Evolutionary conservation across 495 filamentous ascomycete genomes (phyloP).

Genomic region (Trichoderma erinaceum): DNA sequence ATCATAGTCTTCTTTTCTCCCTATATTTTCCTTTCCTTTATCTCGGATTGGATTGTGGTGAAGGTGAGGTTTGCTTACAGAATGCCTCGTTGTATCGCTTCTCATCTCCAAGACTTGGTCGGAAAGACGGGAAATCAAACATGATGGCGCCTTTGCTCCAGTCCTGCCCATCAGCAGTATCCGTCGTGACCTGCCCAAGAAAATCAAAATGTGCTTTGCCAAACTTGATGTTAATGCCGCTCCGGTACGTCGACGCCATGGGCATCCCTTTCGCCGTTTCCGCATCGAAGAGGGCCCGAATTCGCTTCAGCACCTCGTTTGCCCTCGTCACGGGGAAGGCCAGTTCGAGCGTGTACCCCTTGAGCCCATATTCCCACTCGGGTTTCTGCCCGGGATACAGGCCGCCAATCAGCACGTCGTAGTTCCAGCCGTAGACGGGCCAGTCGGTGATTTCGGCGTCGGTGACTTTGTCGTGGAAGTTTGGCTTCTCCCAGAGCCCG

Average conservation of each 20-base stretch:
- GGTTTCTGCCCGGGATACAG: constrained; percentile 42
- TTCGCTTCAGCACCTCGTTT: constrained; percentile 42
- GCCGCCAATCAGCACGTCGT: constrained; percentile 46
- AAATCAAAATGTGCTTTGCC: constrained; percentile 43
- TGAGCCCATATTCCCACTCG: constrained; percentile 44
- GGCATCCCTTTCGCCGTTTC: constrained; percentile 34
- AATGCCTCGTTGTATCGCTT: constrained; percentile 45
- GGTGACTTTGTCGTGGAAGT: constrained; percentile 46
- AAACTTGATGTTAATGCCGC: constrained; percentile 50
- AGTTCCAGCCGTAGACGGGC: constrained; percentile 48
- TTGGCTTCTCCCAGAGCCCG: constrained; percentile 38
- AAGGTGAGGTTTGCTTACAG: constrained; percentile 29
- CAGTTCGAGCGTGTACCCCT: constrained; percentile 42
- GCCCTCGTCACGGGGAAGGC: constrained; percentile 43
- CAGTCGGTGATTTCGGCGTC: constrained; percentile 33
- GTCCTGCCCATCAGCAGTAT: constrained; percentile 38
- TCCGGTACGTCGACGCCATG: constrained; percentile 46
- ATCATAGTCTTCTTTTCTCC: not conserved
- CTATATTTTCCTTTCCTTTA: not conserved
- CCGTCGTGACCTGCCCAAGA: constrained; percentile 43
- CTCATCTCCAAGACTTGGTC: constrained; percentile 39
- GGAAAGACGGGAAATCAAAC: constrained; percentile 43
- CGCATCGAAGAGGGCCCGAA: constrained; percentile 40
- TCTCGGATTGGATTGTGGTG: not conserved
- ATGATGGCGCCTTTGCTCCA: constrained; percentile 47